Evolutionary conservation across 75 land plant genomes (phyloP), one percentile per base, ranked within the genome.

Genomic region (Ceratopteris richardii): DNA sequence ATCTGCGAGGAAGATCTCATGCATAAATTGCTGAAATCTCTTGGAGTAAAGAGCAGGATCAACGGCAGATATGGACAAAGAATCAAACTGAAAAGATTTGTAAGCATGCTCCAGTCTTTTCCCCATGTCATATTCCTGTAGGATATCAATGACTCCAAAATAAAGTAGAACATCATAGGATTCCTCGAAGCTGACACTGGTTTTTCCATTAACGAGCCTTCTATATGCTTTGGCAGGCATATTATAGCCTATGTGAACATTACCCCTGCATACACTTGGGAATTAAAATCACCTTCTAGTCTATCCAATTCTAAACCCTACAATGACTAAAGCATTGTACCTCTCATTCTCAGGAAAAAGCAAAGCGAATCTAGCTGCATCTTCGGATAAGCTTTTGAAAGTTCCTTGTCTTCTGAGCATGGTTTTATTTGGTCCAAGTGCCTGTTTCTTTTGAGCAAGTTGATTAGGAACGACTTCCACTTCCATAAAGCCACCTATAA

Each of bases 41-140:
- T 73, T 30, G 17, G 98, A 83, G 56, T 94, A 94, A 58, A 83
- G 69, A 60, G 56, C 69, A 1, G 98, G 98, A 36, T 94, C 96
- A 7, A 94, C 98, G 0, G 85, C 96, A 37, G 98, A 94, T 50
- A 94, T 94, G 52, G 88, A 86, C 30, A 73, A 22, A 0, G 96
- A 81, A 77, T 94, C 98, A 62, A 90, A 94, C 58, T 94, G 98
- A 36, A 91, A 54, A 19, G 98, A 79, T 67, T 94, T 94, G 72
- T 79, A 83, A 10, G 98, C 98, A 68, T 94, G 98, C 73, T 94
- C 98, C 48, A 94, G 59, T 61, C 78, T 87, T 76, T 94, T 94
- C 31, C 47, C 71, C 64, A 90, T 74, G 72, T 90, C 80, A 74
- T 94, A 94, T 40, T 86, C 85, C 66, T 94, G 98, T 67, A 94